These are phyloP conservation scores for Wickerhamiella kazuoi DNA, from an alignment of 805 yeast species.

Conservation along the genomic window DNA sequence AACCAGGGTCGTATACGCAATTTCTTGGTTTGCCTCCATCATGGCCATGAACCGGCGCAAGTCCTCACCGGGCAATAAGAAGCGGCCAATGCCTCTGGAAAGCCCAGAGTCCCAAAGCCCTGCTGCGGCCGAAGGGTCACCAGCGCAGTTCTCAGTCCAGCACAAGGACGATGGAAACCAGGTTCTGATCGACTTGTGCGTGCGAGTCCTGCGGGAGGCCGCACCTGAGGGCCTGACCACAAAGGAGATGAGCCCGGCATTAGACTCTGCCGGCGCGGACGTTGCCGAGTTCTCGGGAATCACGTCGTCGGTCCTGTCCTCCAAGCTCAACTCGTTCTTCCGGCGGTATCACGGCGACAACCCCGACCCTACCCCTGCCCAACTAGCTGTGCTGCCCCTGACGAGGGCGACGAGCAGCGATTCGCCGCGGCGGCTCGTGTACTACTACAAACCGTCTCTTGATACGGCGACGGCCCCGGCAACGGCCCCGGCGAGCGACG, in stretches of 20 bases:
- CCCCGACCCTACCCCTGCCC: slow-evolving; percentile 7
- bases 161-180: slow-evolving; percentile 5
- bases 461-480: slow-evolving; percentile 1
- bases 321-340: slow-evolving; percentile 19
- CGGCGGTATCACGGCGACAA: slow-evolving; percentile 17
- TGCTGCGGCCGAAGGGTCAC: too few species aligned
- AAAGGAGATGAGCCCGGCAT: slow-evolving; percentile 15
- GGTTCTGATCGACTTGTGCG: slow-evolving; percentile 14
- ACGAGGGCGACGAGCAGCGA: slow-evolving; percentile 15
- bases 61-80: background rate
- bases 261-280: slow-evolving; percentile 8
- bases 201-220: slow-evolving; percentile 10
- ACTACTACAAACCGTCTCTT: slow-evolving; percentile 13
- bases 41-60: background rate
- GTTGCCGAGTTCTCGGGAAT: slow-evolving; percentile 10
- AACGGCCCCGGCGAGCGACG: background rate
- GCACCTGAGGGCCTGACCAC: slow-evolving; percentile 17
- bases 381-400: slow-evolving; percentile 15
- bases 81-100: too few species aligned
- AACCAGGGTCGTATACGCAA: too few species aligned
- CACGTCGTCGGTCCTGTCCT: slow-evolving; percentile 19
- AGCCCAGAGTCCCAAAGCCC: too few species aligned
- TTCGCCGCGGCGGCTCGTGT: slow-evolving; percentile 17
- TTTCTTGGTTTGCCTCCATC: too few species aligned
- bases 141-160: too few species aligned